Percentiles rank a stretch among this genome's conserved stretches.
phyloP scores from a whole-genome alignment of 768 basidiomycete species.

The Trichaptum fuscoviolaceum region DNA sequence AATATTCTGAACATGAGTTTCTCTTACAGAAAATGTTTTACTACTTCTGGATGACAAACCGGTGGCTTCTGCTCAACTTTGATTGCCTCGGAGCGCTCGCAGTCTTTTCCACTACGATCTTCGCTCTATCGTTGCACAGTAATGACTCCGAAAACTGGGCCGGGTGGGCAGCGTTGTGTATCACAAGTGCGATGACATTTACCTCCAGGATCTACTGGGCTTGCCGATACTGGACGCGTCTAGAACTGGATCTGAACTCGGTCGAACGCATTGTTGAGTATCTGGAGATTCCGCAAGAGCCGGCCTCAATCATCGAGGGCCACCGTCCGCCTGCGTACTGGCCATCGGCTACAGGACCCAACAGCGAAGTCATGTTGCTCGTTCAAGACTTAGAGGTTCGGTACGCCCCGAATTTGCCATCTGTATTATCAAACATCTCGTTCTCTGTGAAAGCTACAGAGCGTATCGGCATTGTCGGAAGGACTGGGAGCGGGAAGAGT shows the following conservation, averaged over 20 bases:
- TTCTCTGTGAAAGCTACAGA: constrained; percentile 34
- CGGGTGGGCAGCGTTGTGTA: constrained; percentile 15
- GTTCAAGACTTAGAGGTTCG: constrained; percentile 29
- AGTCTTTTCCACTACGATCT: constrained; percentile 30
- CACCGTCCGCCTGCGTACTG: constrained; percentile 28
- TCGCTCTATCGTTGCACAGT: constrained; percentile 26
- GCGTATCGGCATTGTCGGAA: constrained; percentile 33
- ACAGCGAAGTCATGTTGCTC: constrained; percentile 26
- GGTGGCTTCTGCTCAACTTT: constrained; percentile 11
- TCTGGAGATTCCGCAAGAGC: constrained; percentile 26
- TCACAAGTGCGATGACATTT: constrained; percentile 16
- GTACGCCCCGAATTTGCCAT: constrained; percentile 33
- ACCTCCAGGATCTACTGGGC: constrained; percentile 14
- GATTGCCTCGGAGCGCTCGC: constrained; percentile 27
- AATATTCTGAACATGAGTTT: background rate
- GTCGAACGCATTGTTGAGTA: constrained; percentile 31
- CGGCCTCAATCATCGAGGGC: constrained; percentile 27
- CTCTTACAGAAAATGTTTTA: background rate
- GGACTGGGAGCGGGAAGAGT: constrained; percentile 24
- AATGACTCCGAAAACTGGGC: constrained; percentile 12
- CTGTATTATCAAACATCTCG: constrained; percentile 30
- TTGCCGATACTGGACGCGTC: constrained; percentile 12
- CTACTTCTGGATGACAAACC: constrained; percentile 29
- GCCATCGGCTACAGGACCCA: constrained; percentile 12
- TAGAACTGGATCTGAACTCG: constrained; percentile 24